phyloP scores from a whole-genome alignment of 225 moss, liverwort and hornwort genomes.

The Bryoerythrophyllum caledonicum region DNA sequence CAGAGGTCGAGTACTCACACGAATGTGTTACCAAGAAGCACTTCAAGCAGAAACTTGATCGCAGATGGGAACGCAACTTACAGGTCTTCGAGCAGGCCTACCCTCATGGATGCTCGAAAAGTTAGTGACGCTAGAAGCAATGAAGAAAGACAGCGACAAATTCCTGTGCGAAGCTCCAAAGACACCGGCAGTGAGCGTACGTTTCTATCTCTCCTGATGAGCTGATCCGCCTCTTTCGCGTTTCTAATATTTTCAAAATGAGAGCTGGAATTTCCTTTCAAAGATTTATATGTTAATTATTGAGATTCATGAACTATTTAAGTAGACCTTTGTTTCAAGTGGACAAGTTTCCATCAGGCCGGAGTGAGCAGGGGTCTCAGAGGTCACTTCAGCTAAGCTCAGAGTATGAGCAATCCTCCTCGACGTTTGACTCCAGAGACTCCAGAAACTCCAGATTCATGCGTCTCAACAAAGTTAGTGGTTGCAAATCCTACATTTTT shows the following conservation, averaged over 20 bases:
- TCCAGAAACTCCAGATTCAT: slow-evolving; percentile 26
- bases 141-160: background rate
- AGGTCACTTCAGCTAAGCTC: slow-evolving; percentile 6
- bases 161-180: background rate
- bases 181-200: slow-evolving; percentile 26
- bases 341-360: slow-evolving; percentile 21
- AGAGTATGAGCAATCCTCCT: slow-evolving; percentile 22
- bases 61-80: slow-evolving; percentile 17
- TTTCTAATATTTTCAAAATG: background rate
- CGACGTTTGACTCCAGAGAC: slow-evolving; percentile 25
- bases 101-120: slow-evolving; percentile 19
- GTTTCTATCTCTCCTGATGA: slow-evolving; percentile 9
- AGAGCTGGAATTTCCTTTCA: background rate
- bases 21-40: slow-evolving; percentile 9
- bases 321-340: slow-evolving; percentile 19
- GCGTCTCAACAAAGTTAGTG: slow-evolving; percentile 27
- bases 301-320: slow-evolving; percentile 7
- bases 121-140: slow-evolving; percentile 8
- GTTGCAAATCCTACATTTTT: background rate
- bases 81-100: slow-evolving; percentile 4
- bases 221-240: background rate
- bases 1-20: slow-evolving; percentile 1
- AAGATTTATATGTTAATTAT: background rate
- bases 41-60: slow-evolving; percentile 9
- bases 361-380: slow-evolving; percentile 14